These are phyloP conservation scores for Termitomyces sp. DNA, from an alignment of 768 basidiomycete genomes.

Conservation along the genomic window DNA sequence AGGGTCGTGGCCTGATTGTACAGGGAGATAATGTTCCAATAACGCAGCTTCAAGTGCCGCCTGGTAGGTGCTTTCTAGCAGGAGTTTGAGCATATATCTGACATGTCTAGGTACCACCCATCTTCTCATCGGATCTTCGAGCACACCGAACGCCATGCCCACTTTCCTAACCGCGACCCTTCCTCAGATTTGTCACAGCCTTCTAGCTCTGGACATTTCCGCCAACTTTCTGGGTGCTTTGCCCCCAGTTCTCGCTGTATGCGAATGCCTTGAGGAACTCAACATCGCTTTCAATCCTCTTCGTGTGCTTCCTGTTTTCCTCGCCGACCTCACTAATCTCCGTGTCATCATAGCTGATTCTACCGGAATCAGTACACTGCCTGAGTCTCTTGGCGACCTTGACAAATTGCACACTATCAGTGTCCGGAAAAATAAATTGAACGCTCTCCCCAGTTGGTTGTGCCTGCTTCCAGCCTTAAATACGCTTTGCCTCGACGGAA, in stretches of 20 bases:
- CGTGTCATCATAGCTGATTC: constrained; percentile 91
- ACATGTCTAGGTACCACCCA: constrained; percentile 77
- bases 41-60: constrained; percentile 55
- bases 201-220: constrained; percentile 92
- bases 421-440: constrained; percentile 81
- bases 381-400: constrained; percentile 66
- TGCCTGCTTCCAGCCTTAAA: constrained; percentile 82
- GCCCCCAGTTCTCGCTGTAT: constrained; percentile 77
- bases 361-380: constrained; percentile 75
- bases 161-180: constrained; percentile 64
- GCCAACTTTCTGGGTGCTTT: constrained; percentile 80
- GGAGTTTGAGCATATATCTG: constrained; percentile 4
- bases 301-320: constrained; percentile 85
- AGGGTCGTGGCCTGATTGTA: constrained; percentile 80
- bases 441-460: constrained; percentile 91
- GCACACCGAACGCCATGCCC: constrained; percentile 72
- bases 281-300: constrained; percentile 91
- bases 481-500: constrained; percentile 87
- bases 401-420: constrained; percentile 86
- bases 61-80: constrained; percentile 48
- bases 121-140: constrained; percentile 80
- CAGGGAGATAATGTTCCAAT: constrained; percentile 61
- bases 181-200: constrained; percentile 66
- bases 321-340: constrained; percentile 69
- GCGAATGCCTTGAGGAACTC: constrained; percentile 83